Evolutionary conservation across 495 filamentous ascomycete genomes (phyloP).

Genomic region (Lindgomyces ingoldianus): DNA sequence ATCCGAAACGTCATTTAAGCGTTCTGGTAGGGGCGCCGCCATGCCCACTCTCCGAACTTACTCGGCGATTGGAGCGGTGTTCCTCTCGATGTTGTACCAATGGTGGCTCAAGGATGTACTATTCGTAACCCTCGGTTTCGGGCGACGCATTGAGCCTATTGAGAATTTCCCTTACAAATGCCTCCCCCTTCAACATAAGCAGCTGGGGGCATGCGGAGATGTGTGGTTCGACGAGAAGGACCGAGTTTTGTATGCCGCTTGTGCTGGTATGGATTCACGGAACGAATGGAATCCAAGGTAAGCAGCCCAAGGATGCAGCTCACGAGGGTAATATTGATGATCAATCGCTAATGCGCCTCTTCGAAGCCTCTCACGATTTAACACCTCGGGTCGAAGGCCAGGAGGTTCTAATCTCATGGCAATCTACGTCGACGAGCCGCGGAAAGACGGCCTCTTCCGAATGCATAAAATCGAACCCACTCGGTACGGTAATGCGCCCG

Average conservation of each 20-base stretch:
- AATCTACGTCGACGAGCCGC: slow-evolving; percentile 10
- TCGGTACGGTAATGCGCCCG: neutral
- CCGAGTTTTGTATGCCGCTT: slow-evolving; percentile 46
- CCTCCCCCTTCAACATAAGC: slow-evolving; percentile 22
- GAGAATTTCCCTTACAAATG: slow-evolving; percentile 17
- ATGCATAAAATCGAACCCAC: slow-evolving; percentile 15
- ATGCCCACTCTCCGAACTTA: neutral
- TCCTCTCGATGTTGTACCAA: neutral
- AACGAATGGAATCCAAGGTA: slow-evolving; percentile 40
- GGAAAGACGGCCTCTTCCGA: slow-evolving; percentile 1
- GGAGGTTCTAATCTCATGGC: slow-evolving; percentile 10
- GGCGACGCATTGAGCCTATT: slow-evolving; percentile 1
- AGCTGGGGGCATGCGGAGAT: slow-evolving; percentile 48
- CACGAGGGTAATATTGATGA: no score
- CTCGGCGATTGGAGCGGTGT: neutral
- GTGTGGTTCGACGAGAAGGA: slow-evolving; percentile 46
- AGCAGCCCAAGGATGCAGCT: no score
- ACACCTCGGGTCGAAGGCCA: slow-evolving; percentile 2
- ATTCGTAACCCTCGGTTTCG: neutral
- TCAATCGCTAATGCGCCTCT: neutral
- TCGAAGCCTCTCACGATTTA: slow-evolving; percentile 4
- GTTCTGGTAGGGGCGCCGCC: no score
- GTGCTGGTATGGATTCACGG: slow-evolving; percentile 38
- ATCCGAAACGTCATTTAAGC: no score
- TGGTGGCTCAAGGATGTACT: slow-evolving; percentile 4